Evolutionary conservation across 495 filamentous ascomycete species (phyloP).

Genomic region (Collariella sp.): DNA sequence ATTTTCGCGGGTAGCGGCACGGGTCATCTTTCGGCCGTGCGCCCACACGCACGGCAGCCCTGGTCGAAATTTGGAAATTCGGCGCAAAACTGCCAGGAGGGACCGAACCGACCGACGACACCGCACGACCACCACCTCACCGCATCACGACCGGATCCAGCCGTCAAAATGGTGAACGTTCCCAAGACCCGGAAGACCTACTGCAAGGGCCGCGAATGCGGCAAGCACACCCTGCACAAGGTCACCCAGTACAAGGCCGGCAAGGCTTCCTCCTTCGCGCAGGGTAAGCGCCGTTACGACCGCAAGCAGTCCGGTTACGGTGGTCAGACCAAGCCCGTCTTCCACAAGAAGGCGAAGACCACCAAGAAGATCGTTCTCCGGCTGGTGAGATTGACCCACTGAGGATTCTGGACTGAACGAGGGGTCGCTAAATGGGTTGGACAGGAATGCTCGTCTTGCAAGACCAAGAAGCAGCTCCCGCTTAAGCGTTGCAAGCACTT

Average conservation of each 20-base stretch:
- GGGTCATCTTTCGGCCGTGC: conserved; percentile 24
- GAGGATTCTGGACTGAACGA: conserved; percentile 2
- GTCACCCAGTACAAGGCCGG: conserved; percentile 88
- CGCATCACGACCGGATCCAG: conserved; percentile 23
- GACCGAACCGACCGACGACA: conserved; percentile 18
- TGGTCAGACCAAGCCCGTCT: conserved; percentile 99
- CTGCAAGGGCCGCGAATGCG: conserved; percentile 92
- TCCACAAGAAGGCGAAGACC: conserved; percentile 99
- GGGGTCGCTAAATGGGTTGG: conserved; percentile 26
- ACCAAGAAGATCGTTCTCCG: conserved; percentile 99
- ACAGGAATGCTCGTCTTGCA: conserved; percentile 92
- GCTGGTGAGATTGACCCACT: conserved; percentile 38
- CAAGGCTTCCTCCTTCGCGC: conserved; percentile 85
- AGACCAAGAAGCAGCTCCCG: conserved; percentile 95
- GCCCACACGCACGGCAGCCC: conserved; percentile 21
- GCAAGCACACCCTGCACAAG: conserved; percentile 91
- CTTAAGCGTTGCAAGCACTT: conserved; percentile 99
- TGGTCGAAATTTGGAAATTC: conserved; percentile 29
- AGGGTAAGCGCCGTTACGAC: conserved; percentile 99
- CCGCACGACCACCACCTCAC: conserved; percentile 21
- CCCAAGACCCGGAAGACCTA: conserved; percentile 43
- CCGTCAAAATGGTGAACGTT: conserved; percentile 39
- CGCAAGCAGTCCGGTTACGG: conserved; percentile 99
- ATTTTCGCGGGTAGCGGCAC: conserved; percentile 6
- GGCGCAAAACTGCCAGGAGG: conserved; percentile 19